Percentiles rank a stretch among this genome's conserved stretches.
phyloP scores from a whole-genome alignment of 106 monocot genomes.

The Cymbidium sinense region DNA sequence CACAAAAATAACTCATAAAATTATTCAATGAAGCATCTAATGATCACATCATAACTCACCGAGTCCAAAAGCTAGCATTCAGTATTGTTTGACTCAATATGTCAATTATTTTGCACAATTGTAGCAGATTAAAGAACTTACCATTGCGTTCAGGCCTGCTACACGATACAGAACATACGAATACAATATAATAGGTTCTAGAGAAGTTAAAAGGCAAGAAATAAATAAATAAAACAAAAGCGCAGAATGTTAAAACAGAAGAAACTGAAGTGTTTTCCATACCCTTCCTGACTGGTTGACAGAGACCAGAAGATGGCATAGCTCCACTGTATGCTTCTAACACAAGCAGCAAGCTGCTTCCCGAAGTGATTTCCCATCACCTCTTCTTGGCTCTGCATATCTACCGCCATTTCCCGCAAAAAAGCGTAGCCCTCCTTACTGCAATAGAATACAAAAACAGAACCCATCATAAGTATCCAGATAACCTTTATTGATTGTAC shows the following conservation, averaged over 20 bases:
- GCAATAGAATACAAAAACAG: not conserved
- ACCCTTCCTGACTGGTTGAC: constrained; percentile 53
- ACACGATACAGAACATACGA: not conserved
- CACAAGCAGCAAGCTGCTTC: constrained; percentile 59
- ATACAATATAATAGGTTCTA: not conserved
- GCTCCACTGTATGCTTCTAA: constrained; percentile 69
- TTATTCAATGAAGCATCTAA: not conserved
- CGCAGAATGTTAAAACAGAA: not conserved
- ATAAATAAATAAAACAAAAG: not conserved
- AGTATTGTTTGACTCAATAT: not conserved
- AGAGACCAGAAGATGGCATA: constrained; percentile 86
- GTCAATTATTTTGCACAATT: not conserved
- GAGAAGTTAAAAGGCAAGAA: not conserved
- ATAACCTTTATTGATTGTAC: not conserved
- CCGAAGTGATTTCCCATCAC: constrained; percentile 26
- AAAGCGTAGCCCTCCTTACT: not conserved
- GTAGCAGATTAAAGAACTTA: not conserved
- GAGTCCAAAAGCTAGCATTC: not conserved
- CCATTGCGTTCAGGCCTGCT: not conserved
- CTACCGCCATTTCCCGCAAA: constrained; percentile 28
- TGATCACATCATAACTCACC: not conserved
- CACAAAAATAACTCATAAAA: not conserved
- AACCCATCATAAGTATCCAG: not conserved
- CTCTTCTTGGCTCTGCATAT: constrained; percentile 16
- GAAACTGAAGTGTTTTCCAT: not conserved